A percentile compares a stretch with the other conserved stretches of the same genome.
These are phyloP conservation scores for Scortechinia acanthostroma DNA, from an alignment of 2,329 filamentous ascomycete genomes.

Conservation along the genomic window DNA sequence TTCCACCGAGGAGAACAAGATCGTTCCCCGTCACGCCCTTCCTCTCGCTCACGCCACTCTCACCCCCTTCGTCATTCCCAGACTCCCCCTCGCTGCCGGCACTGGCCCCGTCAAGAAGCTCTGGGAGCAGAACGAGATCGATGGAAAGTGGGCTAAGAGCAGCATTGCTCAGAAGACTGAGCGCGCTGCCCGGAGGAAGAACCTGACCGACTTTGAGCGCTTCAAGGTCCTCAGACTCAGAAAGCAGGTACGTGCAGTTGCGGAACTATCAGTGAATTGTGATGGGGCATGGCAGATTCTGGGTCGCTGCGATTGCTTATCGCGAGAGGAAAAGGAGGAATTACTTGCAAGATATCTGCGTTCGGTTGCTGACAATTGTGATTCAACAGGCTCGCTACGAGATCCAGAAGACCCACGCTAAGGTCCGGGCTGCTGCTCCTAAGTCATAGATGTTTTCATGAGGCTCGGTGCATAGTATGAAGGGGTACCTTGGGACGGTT, in stretches of 20 bases:
- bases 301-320: no score
- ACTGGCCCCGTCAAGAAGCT: conserved; percentile 75
- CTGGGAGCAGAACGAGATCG: conserved; percentile 88
- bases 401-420: conserved; percentile 91
- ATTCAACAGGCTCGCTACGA: conserved; percentile 71
- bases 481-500: neutral
- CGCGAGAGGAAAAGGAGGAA: no score
- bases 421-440: conserved; percentile 68
- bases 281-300: neutral
- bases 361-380: conserved; percentile 8
- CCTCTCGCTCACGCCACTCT: conserved; percentile 78
- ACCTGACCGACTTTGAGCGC: conserved; percentile 95
- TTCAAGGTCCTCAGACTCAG: conserved; percentile 99
- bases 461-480: conserved; percentile 28
- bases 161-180: conserved; percentile 90
- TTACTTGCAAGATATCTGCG: neutral
- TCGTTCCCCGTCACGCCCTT: conserved; percentile 80
- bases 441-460: conserved; percentile 49
- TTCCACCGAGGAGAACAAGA: conserved; percentile 70
- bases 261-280: neutral
- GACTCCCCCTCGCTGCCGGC: conserved; percentile 79
- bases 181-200: conserved; percentile 78
- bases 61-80: conserved; percentile 79
- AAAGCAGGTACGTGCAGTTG: conserved; percentile 73
- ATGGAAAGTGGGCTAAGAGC: conserved; percentile 85